These are phyloP conservation scores for Arachis hypogaea DNA, from an alignment of 306 rosid species.

Conservation along the genomic window DNA sequence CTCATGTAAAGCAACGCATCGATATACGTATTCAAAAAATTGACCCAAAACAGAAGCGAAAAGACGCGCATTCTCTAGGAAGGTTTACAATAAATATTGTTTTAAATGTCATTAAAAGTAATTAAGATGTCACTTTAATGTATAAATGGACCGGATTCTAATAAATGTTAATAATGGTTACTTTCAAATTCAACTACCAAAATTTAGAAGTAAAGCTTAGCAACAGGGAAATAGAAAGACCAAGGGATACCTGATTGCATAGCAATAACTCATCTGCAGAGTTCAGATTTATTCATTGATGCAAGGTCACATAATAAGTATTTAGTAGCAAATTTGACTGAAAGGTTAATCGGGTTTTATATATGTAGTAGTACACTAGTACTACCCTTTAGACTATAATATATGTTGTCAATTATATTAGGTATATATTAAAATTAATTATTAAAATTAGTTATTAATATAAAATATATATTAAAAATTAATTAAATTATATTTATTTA, in stretches of 20 bases:
- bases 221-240: not conserved
- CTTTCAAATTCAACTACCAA: not conserved
- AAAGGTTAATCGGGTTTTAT: not conserved
- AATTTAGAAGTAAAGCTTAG: not conserved
- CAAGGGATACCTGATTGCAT: not conserved
- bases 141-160: not conserved
- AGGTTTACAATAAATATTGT: constrained; percentile 4
- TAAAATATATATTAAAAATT: too few relatives aligned
- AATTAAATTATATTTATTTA: too few relatives aligned
- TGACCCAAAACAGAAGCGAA: constrained; percentile 17
- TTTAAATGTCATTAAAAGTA: constrained; percentile 27
- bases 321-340: not conserved
- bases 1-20: constrained; percentile 1
- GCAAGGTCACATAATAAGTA: not conserved
- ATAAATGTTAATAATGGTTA: not conserved
- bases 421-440: too few relatives aligned
- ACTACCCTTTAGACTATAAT: too few relatives aligned
- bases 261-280: not conserved
- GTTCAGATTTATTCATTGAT: not conserved
- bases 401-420: too few relatives aligned
- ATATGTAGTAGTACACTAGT: too few relatives aligned
- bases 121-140: constrained; percentile 8
- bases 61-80: not conserved
- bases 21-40: constrained; percentile 1
- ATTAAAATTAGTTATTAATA: too few relatives aligned